Conservation (phyloP, 192 early-diverging fungal species). For the Coemansia sp. region DNA sequence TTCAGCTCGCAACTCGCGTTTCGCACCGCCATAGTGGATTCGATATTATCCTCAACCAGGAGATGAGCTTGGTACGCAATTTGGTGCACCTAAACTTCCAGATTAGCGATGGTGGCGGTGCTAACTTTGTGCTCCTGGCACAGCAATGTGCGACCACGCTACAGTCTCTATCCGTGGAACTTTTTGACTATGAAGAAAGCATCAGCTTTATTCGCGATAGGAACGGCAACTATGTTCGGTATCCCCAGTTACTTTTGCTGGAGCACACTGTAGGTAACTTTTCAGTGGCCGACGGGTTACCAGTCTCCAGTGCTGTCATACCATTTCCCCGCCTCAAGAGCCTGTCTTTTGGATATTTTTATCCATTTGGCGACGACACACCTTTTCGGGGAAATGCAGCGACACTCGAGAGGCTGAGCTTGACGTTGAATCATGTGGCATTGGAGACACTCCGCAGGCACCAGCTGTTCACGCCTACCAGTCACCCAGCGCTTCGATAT, state of each 20-base stretch:
- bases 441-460: background rate
- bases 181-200: too few relatives aligned
- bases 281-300: background rate
- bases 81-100: background rate
- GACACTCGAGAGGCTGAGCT: background rate
- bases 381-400: background rate
- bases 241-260: background rate
- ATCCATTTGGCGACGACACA: slow-evolving; percentile 1
- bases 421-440: background rate
- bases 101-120: background rate
- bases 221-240: background rate
- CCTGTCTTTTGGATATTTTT: background rate
- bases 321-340: background rate
- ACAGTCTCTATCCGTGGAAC: background rate
- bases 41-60: background rate
- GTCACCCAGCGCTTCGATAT: background rate
- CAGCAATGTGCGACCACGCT: background rate
- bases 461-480: background rate
- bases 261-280: background rate
- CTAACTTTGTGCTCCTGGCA: background rate
- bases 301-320: too few relatives aligned
- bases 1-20: background rate
- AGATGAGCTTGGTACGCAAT: background rate
- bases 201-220: background rate
- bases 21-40: background rate